Conservation (phyloP, 305 asterid species). For the Petunia hybrid region DNA sequence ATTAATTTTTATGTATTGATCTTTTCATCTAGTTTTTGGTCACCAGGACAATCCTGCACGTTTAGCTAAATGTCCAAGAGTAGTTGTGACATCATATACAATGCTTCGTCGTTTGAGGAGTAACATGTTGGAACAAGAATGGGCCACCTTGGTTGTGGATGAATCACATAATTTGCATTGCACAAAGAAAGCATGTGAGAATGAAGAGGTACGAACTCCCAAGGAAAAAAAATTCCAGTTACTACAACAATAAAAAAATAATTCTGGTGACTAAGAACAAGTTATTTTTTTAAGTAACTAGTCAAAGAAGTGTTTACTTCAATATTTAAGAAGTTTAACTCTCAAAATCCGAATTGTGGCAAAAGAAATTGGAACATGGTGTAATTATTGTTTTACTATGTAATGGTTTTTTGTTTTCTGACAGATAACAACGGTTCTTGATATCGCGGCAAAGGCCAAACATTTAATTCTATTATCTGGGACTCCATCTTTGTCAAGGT, state of each 20-base stretch:
- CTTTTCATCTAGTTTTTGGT: slow-evolving; percentile 68
- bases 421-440: slow-evolving; percentile 76
- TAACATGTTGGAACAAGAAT: slow-evolving; percentile 78
- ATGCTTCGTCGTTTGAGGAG: slow-evolving; percentile 86
- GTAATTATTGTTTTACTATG: background rate
- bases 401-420: slow-evolving; percentile 34
- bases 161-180: slow-evolving; percentile 93
- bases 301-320: slow-evolving; percentile 28
- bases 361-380: too few species aligned
- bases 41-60: slow-evolving; percentile 81
- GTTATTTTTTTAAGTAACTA: slow-evolving; percentile 19
- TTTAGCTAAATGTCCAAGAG: slow-evolving; percentile 70
- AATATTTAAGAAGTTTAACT: background rate
- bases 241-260: too few species aligned
- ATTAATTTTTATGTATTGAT: slow-evolving; percentile 10
- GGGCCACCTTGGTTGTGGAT: slow-evolving; percentile 87
- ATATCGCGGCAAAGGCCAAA: slow-evolving; percentile 71
- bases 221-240: background rate
- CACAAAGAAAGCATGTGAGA: slow-evolving; percentile 70
- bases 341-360: too few species aligned
- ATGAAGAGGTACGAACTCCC: slow-evolving; percentile 67
- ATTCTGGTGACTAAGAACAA: background rate
- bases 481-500: slow-evolving; percentile 99
- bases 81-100: slow-evolving; percentile 82
- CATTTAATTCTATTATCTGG: slow-evolving; percentile 92